A percentile compares a stretch with the other conserved stretches of the same genome.
Conservation (phyloP, 202 grass and related monocot species). For the Carex arenaria region DNA sequence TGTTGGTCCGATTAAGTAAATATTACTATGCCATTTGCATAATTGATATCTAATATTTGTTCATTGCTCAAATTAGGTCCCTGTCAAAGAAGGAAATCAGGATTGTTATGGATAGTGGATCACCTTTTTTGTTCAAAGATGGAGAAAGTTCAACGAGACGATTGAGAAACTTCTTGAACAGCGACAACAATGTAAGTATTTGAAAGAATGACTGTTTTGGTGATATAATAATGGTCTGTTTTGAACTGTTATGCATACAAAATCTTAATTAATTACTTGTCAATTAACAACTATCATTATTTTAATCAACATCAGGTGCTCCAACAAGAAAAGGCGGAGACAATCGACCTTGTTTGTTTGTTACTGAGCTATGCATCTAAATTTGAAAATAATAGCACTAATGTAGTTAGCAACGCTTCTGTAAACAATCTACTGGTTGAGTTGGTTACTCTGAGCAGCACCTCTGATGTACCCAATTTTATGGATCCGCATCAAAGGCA, state of each 20-base stretch:
- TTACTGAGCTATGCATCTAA: slow-evolving; percentile 67
- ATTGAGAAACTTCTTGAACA: slow-evolving; percentile 44
- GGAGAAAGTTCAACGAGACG: slow-evolving; percentile 51
- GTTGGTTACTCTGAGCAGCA: slow-evolving; percentile 43
- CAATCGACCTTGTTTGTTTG: slow-evolving; percentile 73
- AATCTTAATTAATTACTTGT: neutral
- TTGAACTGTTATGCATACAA: neutral
- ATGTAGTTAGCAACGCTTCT: slow-evolving; percentile 58
- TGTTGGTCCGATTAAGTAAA: neutral
- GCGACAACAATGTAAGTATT: slow-evolving; percentile 46
- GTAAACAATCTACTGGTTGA: slow-evolving; percentile 60
- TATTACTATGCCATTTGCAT: neutral
- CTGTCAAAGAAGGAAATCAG: slow-evolving; percentile 61
- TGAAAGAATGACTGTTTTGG: neutral
- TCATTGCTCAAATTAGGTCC: slow-evolving; percentile 30
- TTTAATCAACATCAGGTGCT: slow-evolving; percentile 36
- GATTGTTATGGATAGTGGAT: slow-evolving; percentile 50
- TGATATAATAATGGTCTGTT: neutral
- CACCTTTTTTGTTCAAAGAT: slow-evolving; percentile 65
- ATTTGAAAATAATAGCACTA: slow-evolving; percentile 33
- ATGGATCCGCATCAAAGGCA: slow-evolving; percentile 25
- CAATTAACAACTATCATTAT: neutral
- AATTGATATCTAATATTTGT: neutral
- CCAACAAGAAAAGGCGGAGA: slow-evolving; percentile 52
- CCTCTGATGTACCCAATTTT: slow-evolving; percentile 23